phyloP scores from a whole-genome alignment of 2,329 filamentous ascomycete species.

The Aspergillus quadricinctus region DNA sequence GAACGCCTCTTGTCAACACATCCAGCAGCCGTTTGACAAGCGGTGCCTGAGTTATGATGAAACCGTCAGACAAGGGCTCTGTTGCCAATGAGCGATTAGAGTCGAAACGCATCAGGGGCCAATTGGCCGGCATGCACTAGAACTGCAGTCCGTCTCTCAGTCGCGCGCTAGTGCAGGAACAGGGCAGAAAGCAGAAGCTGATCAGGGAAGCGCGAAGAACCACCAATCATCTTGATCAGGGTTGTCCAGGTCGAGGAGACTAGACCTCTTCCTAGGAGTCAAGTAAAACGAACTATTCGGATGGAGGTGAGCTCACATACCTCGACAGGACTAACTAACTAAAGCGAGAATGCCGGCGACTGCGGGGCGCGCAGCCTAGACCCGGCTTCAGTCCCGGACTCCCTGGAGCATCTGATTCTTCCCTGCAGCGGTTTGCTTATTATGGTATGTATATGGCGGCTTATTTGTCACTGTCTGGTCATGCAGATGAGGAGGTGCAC shows the following conservation, averaged over 20 bases:
- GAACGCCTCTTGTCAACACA: neutral
- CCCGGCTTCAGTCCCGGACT: neutral
- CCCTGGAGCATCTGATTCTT: neutral
- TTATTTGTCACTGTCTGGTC: neutral
- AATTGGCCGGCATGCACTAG: neutral
- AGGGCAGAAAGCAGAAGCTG: neutral
- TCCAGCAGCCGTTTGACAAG: neutral
- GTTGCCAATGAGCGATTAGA: neutral
- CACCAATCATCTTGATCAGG: constrained; percentile 1
- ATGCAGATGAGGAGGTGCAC: neutral
- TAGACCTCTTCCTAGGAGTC: neutral
- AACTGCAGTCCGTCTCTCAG: neutral
- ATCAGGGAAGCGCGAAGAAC: neutral
- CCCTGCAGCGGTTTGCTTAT: neutral
- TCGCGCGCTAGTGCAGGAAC: constrained; percentile 20
- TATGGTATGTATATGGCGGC: neutral
- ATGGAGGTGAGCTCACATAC: neutral
- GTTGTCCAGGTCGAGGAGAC: neutral
- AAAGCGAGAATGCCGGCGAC: constrained; percentile 2
- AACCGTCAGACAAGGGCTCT: neutral
- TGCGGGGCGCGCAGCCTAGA: neutral
- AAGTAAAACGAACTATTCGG: neutral
- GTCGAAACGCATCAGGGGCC: neutral
- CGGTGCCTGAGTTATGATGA: neutral
- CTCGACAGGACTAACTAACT: neutral